A percentile compares a stretch with the other conserved stretches of the same genome.
phyloP scores from a whole-genome alignment of 192 early-diverging fungal genomes.

The Backusella circina region DNA sequence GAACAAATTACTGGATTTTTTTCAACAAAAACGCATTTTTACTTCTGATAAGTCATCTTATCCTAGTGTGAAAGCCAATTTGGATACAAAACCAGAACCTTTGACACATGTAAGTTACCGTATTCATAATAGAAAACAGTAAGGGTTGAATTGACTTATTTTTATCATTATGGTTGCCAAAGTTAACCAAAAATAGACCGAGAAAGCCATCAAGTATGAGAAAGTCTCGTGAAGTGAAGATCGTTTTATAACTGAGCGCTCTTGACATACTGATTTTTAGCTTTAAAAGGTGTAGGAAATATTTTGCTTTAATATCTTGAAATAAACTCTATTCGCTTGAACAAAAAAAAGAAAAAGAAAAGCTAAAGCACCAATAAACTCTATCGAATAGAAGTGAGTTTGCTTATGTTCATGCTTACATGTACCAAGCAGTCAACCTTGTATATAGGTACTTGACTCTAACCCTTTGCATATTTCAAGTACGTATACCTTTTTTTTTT shows the following conservation, averaged over 20 bases:
- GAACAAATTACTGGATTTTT: background rate
- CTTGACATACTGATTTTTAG: background rate
- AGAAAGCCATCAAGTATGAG: constrained; percentile 6
- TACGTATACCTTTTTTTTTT: no score
- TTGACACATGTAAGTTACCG: background rate
- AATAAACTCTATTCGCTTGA: background rate
- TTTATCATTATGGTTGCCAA: background rate
- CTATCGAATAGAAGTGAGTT: no score
- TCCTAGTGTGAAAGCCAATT: background rate
- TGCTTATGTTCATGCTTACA: no score
- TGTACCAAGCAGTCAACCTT: no score
- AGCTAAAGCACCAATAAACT: no score
- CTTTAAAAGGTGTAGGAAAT: background rate
- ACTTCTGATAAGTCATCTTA: background rate
- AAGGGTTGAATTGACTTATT: background rate
- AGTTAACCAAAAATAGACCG: background rate
- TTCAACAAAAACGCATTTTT: background rate
- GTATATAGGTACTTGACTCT: no score
- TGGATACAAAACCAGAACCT: background rate
- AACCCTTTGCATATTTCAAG: background rate
- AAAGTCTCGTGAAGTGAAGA: background rate
- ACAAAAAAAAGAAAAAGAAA: background rate
- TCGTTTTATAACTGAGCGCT: background rate
- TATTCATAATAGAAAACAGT: background rate
- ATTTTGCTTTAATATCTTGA: background rate